Evolutionary conservation across 129 eudicot species (phyloP).

Genomic region (Lactuca saligna): DNA sequence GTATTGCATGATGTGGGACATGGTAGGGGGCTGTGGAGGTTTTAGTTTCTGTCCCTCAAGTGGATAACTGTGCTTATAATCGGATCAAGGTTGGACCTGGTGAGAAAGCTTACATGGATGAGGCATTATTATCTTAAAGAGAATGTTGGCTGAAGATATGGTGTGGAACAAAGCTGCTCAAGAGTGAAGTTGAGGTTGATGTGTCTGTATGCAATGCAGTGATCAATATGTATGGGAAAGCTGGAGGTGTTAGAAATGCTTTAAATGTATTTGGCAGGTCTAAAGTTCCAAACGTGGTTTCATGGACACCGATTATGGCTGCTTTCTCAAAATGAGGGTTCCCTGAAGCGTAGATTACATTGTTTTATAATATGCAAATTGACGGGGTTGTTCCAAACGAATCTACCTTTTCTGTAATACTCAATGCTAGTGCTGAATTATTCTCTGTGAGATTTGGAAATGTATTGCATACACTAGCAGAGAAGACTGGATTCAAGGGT

Average conservation of each 20-base stretch:
- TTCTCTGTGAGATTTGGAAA: conserved; percentile 43
- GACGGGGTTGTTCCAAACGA: conserved; percentile 43
- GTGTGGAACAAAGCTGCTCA: conserved; percentile 46
- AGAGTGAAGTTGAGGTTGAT: conserved; percentile 36
- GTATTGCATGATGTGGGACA: conserved; percentile 39
- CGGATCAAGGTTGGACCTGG: conserved; percentile 34
- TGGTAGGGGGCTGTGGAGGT: conserved; percentile 45
- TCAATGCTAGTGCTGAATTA: conserved; percentile 45
- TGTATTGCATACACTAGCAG: conserved; percentile 42
- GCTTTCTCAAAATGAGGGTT: conserved; percentile 43
- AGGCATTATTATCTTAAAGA: conserved; percentile 33
- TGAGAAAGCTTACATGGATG: conserved; percentile 36
- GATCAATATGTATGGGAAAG: conserved; percentile 61
- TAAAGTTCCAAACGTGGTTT: conserved; percentile 32
- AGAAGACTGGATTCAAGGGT: conserved; percentile 42
- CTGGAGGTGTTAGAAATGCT: conserved; percentile 37
- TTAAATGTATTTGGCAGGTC: conserved; percentile 34
- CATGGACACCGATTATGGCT: conserved; percentile 52
- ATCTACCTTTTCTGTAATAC: conserved; percentile 44
- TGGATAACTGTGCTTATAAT: conserved; percentile 43
- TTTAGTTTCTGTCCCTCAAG: conserved; percentile 34
- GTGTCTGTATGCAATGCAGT: conserved; percentile 40
- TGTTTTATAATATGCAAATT: conserved; percentile 40
- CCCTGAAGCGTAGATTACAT: conserved; percentile 44
- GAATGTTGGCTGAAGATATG: conserved; percentile 35